Evolutionary conservation across 495 filamentous ascomycete genomes (phyloP), one percentile per base, ranked within the genome.

Genomic region (Xylaria nigripes): DNA sequence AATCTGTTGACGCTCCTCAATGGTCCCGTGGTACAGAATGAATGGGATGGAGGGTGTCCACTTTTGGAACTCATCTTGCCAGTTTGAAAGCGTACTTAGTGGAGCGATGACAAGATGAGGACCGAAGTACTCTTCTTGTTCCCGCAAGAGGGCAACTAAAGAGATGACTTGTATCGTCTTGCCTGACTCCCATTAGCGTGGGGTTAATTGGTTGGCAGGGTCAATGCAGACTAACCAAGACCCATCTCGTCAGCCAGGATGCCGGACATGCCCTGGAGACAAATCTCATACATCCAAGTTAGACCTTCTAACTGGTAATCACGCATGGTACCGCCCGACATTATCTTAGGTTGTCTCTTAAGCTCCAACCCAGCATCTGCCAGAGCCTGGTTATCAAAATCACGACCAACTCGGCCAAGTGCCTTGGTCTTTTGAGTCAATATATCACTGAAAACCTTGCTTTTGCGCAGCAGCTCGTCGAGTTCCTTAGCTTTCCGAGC

Each of bases 171-270:
- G 93, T 2, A 98, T 79, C 0, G 92, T 97, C 74, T 97, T 97
- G 21, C 73, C 74, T 75, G 36, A 1, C 44, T 3, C 49, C 29
- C 18, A 41, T 66, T 22, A 62, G 61, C 13, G 16, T 25, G 45
- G 6, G 59, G 36, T 18, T 30, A 36, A 3, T 9, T 8, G 13
- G 16, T n/a, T 19, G 21, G 18, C 36, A 22, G 3, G 12, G 21
- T 2, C 9, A 6, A 30, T 22, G n/a, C 36, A 38, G 38, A 65
- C 70, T 53, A 55, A 60, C 92, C 92, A 23, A 97, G 68, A 1
- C 93, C 93, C 93, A 98, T 98, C 68, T 98, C 93, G 63, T 98
- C 93, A 0, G 93, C 93, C 21, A 98, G 68, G 56, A 98, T 98
- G 0, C 93, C 93, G 62, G 90, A 95, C 63, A 97, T 76, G 4